Base-by-base conservation (phyloP, 768 basidiomycete genomes). In the Russula olivacea region DNA sequence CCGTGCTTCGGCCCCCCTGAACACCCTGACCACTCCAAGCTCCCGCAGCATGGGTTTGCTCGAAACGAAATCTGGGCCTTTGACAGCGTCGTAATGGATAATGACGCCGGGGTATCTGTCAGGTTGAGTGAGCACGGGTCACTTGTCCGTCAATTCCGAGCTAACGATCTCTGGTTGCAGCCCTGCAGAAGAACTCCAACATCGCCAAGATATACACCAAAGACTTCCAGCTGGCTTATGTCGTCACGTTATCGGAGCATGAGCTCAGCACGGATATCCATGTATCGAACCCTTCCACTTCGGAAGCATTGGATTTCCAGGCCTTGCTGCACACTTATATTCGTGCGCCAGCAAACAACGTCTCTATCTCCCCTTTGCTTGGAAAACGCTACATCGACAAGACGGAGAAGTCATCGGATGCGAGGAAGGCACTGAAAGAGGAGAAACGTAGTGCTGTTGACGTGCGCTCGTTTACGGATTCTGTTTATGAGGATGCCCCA, bases 21-120 rank as follows among this genome's bases (percentile, higher is more conserved):
- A 19, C 88, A 86, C 73, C 81, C 80, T 30, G 89, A 86, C 54
- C 91, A 94, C 72, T 68, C 72, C 23, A 82, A 81, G 51, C 78
- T 99, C n/a, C 6, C 78, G 6, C 94, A 97, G 73, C 97, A 98
- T 73, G 97, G 97, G 0, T 98, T 96, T 71, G 96, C 92, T 6
- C 79, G 97, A 47, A 92, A 79, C 65, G 80, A 83, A 41, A 72
- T 70, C 34, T 98, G 97, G 97, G 74, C 76, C 15, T 86, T 86
- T 71, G 82, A 84, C 64, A 73, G 77, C 49, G 75, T 82, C 14
- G 78, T 89, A 25, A 78, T 80, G 78, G 89, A 93, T 68, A 83
- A 87, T 58, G 82, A 81, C 2, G 79, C 81, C 38, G 82, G 83
- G 12, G 89, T 94, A 1, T 88, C 87, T n/a, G 81, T 92, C 49